Conservation (phyloP, 768 basidiomycete species). For the Tylopilus vinaceipallidus region DNA sequence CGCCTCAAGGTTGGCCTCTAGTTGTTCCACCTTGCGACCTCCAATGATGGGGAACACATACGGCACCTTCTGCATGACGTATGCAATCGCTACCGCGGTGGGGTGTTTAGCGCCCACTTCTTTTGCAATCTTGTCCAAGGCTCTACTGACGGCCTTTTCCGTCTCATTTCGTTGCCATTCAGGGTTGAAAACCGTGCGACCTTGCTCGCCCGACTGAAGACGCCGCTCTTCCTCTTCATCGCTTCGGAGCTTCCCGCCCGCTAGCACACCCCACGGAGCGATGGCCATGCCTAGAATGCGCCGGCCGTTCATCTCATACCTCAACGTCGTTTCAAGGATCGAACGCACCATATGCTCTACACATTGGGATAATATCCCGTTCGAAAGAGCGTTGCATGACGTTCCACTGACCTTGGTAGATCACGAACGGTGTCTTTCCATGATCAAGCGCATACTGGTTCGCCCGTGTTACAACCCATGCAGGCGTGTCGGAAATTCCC, state of each 20-base stretch:
- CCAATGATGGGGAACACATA: conserved; percentile 44
- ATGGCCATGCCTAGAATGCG: conserved; percentile 22
- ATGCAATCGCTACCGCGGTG: conserved; percentile 41
- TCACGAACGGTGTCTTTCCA: conserved; percentile 47
- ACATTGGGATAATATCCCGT: conserved; percentile 48
- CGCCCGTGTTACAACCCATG: conserved; percentile 47
- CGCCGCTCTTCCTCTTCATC: conserved; percentile 32
- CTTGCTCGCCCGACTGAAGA: conserved; percentile 34
- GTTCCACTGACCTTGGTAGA: conserved; percentile 52
- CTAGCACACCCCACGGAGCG: conserved; percentile 39
- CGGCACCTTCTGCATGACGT: conserved; percentile 44
- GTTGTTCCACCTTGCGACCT: conserved; percentile 44
- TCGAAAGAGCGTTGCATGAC: conserved; percentile 47
- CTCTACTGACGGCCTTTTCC: conserved; percentile 35
- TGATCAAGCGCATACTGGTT: conserved; percentile 52
- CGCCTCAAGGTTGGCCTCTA: conserved; percentile 42
- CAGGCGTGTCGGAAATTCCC: conserved; percentile 46
- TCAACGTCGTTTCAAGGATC: neutral
- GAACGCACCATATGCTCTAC: conserved; percentile 31
- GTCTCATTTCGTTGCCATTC: conserved; percentile 35
- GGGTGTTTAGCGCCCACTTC: conserved; percentile 38
- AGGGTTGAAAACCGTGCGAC: conserved; percentile 27
- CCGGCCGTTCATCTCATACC: neutral
- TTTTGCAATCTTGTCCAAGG: conserved; percentile 38
- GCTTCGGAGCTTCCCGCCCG: conserved; percentile 28